Evolutionary conservation across 2,329 filamentous ascomycete genomes (phyloP).

Genomic region (Fusarium lyarnte): DNA sequence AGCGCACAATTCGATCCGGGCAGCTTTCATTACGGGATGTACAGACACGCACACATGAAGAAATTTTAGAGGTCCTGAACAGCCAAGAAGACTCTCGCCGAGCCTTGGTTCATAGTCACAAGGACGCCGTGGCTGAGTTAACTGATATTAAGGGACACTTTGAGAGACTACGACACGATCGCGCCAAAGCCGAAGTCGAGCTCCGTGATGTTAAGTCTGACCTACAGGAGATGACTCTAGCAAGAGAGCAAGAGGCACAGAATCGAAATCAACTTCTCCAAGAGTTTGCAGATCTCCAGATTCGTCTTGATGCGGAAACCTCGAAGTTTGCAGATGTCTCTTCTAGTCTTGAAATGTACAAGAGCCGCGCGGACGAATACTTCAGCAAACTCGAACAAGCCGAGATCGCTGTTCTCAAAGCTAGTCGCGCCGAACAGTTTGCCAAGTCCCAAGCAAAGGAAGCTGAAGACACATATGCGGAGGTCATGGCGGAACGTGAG

Average conservation of each 20-base stretch:
- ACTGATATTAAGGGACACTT: conserved; percentile 87
- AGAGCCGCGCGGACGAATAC: conserved; percentile 92
- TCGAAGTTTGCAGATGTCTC: conserved; percentile 86
- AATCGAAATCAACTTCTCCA: conserved; percentile 89
- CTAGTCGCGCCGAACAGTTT: conserved; percentile 90
- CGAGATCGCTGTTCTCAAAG: conserved; percentile 94
- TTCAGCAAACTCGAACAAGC: conserved; percentile 97
- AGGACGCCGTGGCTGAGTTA: conserved; percentile 84
- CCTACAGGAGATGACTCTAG: conserved; percentile 79
- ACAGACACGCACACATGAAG: conserved; percentile 92
- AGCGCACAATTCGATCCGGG: conserved; percentile 86
- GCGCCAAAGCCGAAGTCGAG: conserved; percentile 83
- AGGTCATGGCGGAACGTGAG: conserved; percentile 90
- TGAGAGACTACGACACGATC: conserved; percentile 85
- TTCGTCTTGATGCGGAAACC: conserved; percentile 87
- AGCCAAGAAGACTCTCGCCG: conserved; percentile 91
- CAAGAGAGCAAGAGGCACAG: conserved; percentile 86
- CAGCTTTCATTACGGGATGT: conserved; percentile 91
- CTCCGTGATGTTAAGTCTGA: conserved; percentile 86
- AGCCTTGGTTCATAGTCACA: conserved; percentile 83
- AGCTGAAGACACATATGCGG: conserved; percentile 88
- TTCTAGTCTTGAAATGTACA: conserved; percentile 88
- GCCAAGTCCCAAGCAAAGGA: conserved; percentile 90
- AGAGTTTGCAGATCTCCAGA: conserved; percentile 93
- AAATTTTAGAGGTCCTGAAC: conserved; percentile 90